phyloP scores from a whole-genome alignment of 768 basidiomycete genomes.

The Mycena galopus region DNA sequence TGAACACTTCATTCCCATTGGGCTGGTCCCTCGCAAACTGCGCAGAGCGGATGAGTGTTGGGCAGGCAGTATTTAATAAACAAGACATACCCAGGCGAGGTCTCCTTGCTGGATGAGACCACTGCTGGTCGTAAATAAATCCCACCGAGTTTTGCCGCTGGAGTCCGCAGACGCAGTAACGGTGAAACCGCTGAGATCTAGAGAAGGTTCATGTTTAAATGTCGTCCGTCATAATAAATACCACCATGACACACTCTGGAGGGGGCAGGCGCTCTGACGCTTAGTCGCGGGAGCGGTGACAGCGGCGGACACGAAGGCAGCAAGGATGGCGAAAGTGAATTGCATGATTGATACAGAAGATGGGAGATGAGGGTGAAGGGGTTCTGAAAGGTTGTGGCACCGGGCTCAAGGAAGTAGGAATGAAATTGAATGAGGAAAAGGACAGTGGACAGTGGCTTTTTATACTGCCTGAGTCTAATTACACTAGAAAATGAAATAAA shows the following conservation, averaged over 20 bases:
- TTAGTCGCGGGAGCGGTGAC: constrained; percentile 19
- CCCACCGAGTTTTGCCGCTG: neutral
- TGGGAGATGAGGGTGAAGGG: neutral
- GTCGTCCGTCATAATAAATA: no score
- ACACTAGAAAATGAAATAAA: neutral
- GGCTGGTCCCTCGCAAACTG: constrained; percentile 27
- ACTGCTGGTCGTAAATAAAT: neutral
- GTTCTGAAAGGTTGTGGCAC: constrained; percentile 13
- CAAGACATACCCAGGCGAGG: constrained; percentile 17
- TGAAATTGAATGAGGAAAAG: constrained; percentile 14
- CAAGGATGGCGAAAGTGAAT: constrained; percentile 24
- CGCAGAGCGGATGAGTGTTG: neutral
- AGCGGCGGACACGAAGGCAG: constrained; percentile 18
- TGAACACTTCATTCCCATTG: constrained; percentile 32
- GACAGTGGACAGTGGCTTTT: neutral
- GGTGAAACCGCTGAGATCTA: constrained; percentile 17
- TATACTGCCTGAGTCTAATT: neutral
- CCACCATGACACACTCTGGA: constrained; percentile 7
- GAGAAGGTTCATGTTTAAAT: neutral
- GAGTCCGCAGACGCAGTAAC: constrained; percentile 24
- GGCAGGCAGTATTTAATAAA: neutral
- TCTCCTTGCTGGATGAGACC: constrained; percentile 21
- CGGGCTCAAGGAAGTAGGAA: neutral
- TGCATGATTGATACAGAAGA: constrained; percentile 11
- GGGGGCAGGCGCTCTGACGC: constrained; percentile 25